Evolutionary conservation across 2,329 filamentous ascomycete species (phyloP), one percentile per base, ranked within the genome.

Genomic region (Fusarium proliferatum): DNA sequence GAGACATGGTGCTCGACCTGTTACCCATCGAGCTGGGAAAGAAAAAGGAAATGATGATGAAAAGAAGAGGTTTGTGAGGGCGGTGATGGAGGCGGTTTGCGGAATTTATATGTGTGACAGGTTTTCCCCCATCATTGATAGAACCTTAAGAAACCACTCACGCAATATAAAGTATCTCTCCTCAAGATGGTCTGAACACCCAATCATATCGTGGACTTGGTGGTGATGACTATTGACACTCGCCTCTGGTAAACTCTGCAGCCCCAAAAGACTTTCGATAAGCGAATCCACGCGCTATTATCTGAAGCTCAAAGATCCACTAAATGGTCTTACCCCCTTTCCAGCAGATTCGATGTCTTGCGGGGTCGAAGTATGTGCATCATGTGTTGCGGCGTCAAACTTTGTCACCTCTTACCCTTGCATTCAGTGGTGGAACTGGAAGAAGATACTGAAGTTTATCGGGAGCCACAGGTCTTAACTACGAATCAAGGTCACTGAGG

Each of bases 401-500:
- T 26, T 26, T 13, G 6, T 11, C 17, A 26, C 33, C 17, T 21
- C 33, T 1, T 13, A 6, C 33, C 10, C 2, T 33, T 33, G 12
- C 21, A 42, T n/a, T 15, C 21, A 42, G 41, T 16, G 10, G 9
- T 16, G 21, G 6, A 5, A 5, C 3, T 9, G 5, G 16, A 11
- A 23, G 30, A 23, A 8, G 17, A 36, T 11, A 21, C 49, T 21
- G 3, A 6, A 6, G 33, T 21, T 23, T 26, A 26, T 26, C 30
- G 4, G 11, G 13, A 36, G 17, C n/a, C 9, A 26, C n/a, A 26
- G 12, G 8, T 8, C 8, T 9, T 12, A 7, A 17, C 11, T 5
- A 36, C n/a, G 16, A 19, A 19, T 15, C 3, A 26, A 6, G 1
- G 3, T 15, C 33, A 19, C 1, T 10, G 16, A 21, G 16, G 0